Evolutionary conservation across 768 basidiomycete species (phyloP).

Genomic region (Ramaria sp.): DNA sequence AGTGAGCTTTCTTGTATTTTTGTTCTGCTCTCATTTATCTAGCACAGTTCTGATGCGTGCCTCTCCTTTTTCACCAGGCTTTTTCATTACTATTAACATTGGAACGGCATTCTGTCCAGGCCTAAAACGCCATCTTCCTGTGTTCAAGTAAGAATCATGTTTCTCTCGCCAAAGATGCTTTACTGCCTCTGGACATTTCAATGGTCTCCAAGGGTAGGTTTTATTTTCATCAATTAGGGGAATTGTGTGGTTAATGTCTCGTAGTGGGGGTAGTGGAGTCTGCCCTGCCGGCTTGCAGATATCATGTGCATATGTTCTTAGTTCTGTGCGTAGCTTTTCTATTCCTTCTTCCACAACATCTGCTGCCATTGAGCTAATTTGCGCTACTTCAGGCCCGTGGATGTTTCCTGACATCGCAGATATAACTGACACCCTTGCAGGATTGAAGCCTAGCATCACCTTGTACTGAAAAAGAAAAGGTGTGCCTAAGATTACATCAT

Average conservation of each 20-base stretch:
- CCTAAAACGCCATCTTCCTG: slow-evolving; percentile 22
- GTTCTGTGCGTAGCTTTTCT: slow-evolving; percentile 9
- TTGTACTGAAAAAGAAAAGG: slow-evolving; percentile 4
- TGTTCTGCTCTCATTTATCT: slow-evolving; percentile 22
- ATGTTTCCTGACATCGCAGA: background rate
- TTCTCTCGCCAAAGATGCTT: slow-evolving; percentile 19
- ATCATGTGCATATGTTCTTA: slow-evolving; percentile 14
- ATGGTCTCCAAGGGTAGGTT: slow-evolving; percentile 24
- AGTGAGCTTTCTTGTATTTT: slow-evolving; percentile 20
- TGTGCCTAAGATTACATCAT: slow-evolving; percentile 31
- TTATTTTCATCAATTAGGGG: slow-evolving; percentile 25
- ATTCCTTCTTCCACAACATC: slow-evolving; percentile 11
- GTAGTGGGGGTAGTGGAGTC: slow-evolving; percentile 17
- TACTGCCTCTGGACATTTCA: slow-evolving; percentile 25
- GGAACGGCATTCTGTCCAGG: slow-evolving; percentile 21
- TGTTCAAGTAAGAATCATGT: slow-evolving; percentile 18
- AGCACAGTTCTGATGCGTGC: slow-evolving; percentile 15
- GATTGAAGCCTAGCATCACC: slow-evolving; percentile 2
- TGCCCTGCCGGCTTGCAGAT: slow-evolving; percentile 13
- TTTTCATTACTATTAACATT: slow-evolving; percentile 24
- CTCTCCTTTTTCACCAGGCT: slow-evolving; percentile 10
- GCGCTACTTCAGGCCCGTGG: slow-evolving; percentile 3
- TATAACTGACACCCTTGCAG: background rate
- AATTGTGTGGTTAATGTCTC: slow-evolving; percentile 28
- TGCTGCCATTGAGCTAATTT: slow-evolving; percentile 10